Conservation (phyloP, 2,329 filamentous ascomycete species). For the Ophiocordyceps camponoti-saundersi region DNA sequence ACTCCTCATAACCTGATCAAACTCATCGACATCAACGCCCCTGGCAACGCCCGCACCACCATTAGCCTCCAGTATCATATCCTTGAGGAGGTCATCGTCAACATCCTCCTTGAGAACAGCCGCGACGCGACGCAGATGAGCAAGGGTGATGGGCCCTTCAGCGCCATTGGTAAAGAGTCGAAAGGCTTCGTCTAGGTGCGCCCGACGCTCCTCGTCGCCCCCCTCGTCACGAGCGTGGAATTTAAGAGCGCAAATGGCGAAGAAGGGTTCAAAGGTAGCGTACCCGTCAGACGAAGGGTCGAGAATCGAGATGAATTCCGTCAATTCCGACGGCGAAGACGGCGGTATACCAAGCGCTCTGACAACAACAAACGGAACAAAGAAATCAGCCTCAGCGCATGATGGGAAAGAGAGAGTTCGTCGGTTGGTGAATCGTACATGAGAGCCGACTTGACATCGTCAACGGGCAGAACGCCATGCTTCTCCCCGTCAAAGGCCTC, state of each 20-base stretch:
- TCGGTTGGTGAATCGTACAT: slow-evolving; percentile 33
- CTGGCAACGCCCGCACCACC: slow-evolving; percentile 53
- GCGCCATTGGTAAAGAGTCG: slow-evolving; percentile 52
- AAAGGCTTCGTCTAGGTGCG: slow-evolving; percentile 70
- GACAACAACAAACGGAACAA: neutral
- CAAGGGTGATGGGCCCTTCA: slow-evolving; percentile 52
- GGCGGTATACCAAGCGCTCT: slow-evolving; percentile 72
- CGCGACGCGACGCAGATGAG: slow-evolving; percentile 63
- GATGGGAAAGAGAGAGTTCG: neutral
- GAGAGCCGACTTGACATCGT: slow-evolving; percentile 54
- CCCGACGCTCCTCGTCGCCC: slow-evolving; percentile 34
- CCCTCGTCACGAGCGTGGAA: slow-evolving; percentile 45
- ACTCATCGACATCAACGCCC: slow-evolving; percentile 64
- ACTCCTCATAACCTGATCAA: slow-evolving; percentile 69
- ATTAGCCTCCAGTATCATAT: slow-evolving; percentile 94
- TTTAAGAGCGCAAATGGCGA: slow-evolving; percentile 78
- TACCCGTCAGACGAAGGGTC: slow-evolving; percentile 70
- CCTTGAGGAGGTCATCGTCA: slow-evolving; percentile 64
- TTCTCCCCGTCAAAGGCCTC: slow-evolving; percentile 56
- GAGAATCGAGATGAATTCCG: slow-evolving; percentile 61
- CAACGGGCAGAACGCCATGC: slow-evolving; percentile 48
- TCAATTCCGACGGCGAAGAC: slow-evolving; percentile 45
- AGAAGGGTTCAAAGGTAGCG: slow-evolving; percentile 64
- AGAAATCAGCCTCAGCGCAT: neutral
- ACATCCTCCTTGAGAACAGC: slow-evolving; percentile 71